Evolutionary conservation across 345 rosid genomes (phyloP), one percentile per base, ranked within the genome.

Genomic region (Dipteronia dyeriana): DNA sequence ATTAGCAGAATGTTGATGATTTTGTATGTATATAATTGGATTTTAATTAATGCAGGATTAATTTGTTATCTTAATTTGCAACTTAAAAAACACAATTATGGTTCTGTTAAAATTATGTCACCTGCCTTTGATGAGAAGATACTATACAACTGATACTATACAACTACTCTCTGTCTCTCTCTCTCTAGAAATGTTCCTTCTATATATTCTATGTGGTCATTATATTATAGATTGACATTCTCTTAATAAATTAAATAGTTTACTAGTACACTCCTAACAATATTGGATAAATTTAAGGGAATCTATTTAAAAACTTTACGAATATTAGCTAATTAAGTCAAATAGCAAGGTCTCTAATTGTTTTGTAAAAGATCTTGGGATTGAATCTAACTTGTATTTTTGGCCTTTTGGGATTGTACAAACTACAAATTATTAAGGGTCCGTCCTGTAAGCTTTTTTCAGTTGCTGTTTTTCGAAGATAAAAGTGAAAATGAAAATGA

Each of bases 71-170:
- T 74, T 34, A 34, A 34, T 34, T 85, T 66, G 16, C 29, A 29
- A 20, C 77, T 13, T 39, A 71, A 67, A 81, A 81, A 81, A 26
- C 75, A 70, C 47, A 68, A 77, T 75, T 62, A 75, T 76, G 47
- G 45, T 57, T 9, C 41, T 41, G 39, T 12, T 59, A 17, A 45
- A 47, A 64, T 47, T 57, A 74, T 31, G 41, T 62, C 77, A 5
- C 67, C 45, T 66, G 26, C 54, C n/a, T 71, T 66, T 14, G 51
- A 29, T 25, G 59, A 53, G 54, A 56, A 41, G 26, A 38, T 34
- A 29, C 5, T 10, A 71, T 17, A 20, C 57, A 16, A 16, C 57
- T 53, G n/a, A 53, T 53, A 14, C 34, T 31, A 4, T 4, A 0
- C 3, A n/a, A n/a, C n/a, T n/a, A n/a, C 34, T 31, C 34, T 4